Evolutionary conservation across 2,329 filamentous ascomycete species (phyloP), one percentile per base, ranked within the genome.

Genomic region (Colletotrichum abscissum): DNA sequence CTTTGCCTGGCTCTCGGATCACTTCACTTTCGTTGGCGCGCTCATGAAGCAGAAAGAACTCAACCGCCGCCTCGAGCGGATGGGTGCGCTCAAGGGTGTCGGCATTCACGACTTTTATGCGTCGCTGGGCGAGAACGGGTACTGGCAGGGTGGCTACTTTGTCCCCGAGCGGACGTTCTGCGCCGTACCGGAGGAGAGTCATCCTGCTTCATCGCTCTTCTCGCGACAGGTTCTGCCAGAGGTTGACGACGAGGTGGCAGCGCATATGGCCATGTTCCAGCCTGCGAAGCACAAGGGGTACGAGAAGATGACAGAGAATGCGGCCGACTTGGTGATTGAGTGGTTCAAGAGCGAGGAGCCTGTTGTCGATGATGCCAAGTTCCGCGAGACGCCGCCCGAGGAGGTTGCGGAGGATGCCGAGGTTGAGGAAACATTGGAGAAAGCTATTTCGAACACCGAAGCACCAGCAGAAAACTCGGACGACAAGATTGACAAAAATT

Each of bases 1-100:
- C 1, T 93, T 94, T 76, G 89, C 88, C 22, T 97, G 94, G 92
- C 90, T 95, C 4, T 91, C 92, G 0, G 93, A 93, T 19, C 95
- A 98, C 81, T 90, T 97, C 64, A 94, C 94, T 46, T 98, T 97
- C 78, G 93, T 97, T 1, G 94, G 94, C 0, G 92, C 93, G 58
- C 87, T 98, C 2, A 88, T 95, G 76, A 92, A 93, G 66, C 90
- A 91, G 19, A 91, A 92, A 42, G 93, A 97, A 77, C 84, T 97
- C 74, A 90, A 88, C 68, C 87, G 89, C 56, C 88, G 95, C 19
- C 84, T 97, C 3, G 88, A 90, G 72, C 86, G 89, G 67, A 84
- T 95, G 63, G 88, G 89, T 0, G 81, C 86, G 1, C 86, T 93
- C 1, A 88, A 89, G 57, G 90, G 89, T 0, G 86, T 97, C 1